Conservation (phyloP, 441 rosid genomes). For the Daphne laureola region DNA sequence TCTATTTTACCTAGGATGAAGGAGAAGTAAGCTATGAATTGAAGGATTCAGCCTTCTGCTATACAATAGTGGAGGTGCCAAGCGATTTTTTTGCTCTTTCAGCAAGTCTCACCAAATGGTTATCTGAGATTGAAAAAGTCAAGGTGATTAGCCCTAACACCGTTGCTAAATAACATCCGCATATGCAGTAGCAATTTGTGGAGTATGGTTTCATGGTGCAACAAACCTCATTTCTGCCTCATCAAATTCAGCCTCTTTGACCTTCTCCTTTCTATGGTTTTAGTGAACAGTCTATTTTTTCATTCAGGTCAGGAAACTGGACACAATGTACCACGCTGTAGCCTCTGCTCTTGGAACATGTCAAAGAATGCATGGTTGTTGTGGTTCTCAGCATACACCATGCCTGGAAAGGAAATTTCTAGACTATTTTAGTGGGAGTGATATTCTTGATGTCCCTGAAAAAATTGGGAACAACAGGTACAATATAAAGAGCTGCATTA, state of each 20-base stretch:
- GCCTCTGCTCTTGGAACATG: conserved; percentile 33
- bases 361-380: conserved; percentile 38
- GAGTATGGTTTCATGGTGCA: too few relatives aligned
- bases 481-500: conserved; percentile 7
- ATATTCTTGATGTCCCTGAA: conserved; percentile 18
- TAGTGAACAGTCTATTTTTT: conserved; percentile 1
- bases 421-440: conserved; percentile 45
- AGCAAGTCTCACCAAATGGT: conserved; percentile 67
- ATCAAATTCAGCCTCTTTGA: too few relatives aligned
- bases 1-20: conserved; percentile 41
- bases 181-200: neutral
- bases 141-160: conserved; percentile 46
- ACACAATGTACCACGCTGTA: conserved; percentile 43
- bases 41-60: conserved; percentile 84
- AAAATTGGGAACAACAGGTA: conserved; percentile 48
- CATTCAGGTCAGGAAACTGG: conserved; percentile 43
- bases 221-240: too few relatives aligned
- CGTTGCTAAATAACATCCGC: neutral
- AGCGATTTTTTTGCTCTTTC: conserved; percentile 58
- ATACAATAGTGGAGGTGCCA: conserved; percentile 49
- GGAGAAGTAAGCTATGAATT: conserved; percentile 80
- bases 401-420: conserved; percentile 49
- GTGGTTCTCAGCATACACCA: conserved; percentile 36
- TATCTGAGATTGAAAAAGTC: conserved; percentile 63
- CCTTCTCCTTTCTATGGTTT: conserved; percentile 6